Conservation (phyloP, 1,284 basidiomycete genomes). For the Ceratobasidium sp. region DNA sequence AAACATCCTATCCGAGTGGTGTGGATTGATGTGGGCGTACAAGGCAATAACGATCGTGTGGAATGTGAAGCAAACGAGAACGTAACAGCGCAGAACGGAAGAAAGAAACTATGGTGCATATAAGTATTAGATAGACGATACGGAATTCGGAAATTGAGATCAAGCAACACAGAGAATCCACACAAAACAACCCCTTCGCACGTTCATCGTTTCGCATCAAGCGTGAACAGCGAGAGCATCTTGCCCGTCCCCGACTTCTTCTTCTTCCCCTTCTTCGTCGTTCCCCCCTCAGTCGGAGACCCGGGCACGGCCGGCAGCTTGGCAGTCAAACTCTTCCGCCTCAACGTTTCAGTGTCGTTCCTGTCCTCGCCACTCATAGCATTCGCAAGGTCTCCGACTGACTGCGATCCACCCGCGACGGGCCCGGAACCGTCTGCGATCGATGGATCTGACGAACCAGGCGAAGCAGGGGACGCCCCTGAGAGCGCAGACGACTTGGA, state of each 20-base stretch:
- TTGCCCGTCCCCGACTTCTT: constrained; percentile 87
- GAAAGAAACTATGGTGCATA: constrained; percentile 1
- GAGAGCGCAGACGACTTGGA: constrained; percentile 82
- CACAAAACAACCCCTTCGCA: not conserved
- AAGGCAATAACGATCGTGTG: constrained; percentile 6
- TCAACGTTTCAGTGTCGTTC: constrained; percentile 31
- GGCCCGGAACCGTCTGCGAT: constrained; percentile 63
- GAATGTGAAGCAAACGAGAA: not conserved
- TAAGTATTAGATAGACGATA: constrained; percentile 24
- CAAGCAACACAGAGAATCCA: not conserved
- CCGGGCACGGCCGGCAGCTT: constrained; percentile 17
- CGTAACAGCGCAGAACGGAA: constrained; percentile 18
- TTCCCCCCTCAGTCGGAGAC: constrained; percentile 60
- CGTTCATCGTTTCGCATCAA: constrained; percentile 58
- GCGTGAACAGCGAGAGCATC: constrained; percentile 75
- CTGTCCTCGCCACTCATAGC: constrained; percentile 19
- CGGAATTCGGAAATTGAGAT: not conserved
- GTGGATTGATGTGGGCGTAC: constrained; percentile 15
- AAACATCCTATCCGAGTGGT: not conserved
- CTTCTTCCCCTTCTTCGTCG: constrained; percentile 76
- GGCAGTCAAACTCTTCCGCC: constrained; percentile 19
- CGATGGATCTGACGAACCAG: constrained; percentile 77
- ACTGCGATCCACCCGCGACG: constrained; percentile 31
- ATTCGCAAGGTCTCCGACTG: constrained; percentile 47
- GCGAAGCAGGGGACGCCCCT: constrained; percentile 68